A percentile compares a stretch with the other conserved stretches of the same genome.
These are phyloP conservation scores for Malassezia nana DNA, from an alignment of 1,284 basidiomycete genomes.

Conservation along the genomic window DNA sequence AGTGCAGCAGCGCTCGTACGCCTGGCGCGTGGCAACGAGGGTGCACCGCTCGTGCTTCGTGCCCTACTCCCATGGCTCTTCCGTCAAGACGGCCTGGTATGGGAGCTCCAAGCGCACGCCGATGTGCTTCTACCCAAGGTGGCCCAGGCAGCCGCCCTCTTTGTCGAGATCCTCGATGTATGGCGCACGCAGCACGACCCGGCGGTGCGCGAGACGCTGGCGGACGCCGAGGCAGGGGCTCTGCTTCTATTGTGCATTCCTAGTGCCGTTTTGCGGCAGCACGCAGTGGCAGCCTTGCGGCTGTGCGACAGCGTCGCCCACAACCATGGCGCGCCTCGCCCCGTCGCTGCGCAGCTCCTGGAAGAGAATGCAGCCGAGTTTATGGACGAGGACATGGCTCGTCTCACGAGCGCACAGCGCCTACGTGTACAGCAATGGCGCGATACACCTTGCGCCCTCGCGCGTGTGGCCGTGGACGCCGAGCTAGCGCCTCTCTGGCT, in stretches of 20 bases:
- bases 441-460: slow-evolving; percentile 16
- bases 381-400: slow-evolving; percentile 23
- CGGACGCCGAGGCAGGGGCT: slow-evolving; percentile 61
- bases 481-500: slow-evolving; percentile 50
- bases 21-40: slow-evolving; percentile 58
- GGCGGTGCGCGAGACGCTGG: slow-evolving; percentile 42
- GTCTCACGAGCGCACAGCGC: slow-evolving; percentile 28
- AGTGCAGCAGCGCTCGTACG: slow-evolving; percentile 64
- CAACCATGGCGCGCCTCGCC: neutral
- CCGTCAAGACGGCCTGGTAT: slow-evolving; percentile 59
- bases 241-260: slow-evolving; percentile 64
- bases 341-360: neutral
- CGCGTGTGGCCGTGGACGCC: slow-evolving; percentile 50
- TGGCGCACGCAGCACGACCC: slow-evolving; percentile 55
- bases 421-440: slow-evolving; percentile 25
- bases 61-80: slow-evolving; percentile 70
- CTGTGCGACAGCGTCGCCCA: slow-evolving; percentile 1
- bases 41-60: slow-evolving; percentile 55
- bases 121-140: slow-evolving; percentile 59
- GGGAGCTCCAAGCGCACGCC: slow-evolving; percentile 59
- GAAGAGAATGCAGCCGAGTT: neutral
- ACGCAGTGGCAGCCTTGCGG: slow-evolving; percentile 30
- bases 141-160: slow-evolving; percentile 59
- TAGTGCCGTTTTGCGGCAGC: slow-evolving; percentile 57
- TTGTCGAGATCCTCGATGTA: slow-evolving; percentile 63